These are phyloP conservation scores for Coniochaeta ligniaria DNA, from an alignment of 2,329 filamentous ascomycete genomes.

Conservation along the genomic window DNA sequence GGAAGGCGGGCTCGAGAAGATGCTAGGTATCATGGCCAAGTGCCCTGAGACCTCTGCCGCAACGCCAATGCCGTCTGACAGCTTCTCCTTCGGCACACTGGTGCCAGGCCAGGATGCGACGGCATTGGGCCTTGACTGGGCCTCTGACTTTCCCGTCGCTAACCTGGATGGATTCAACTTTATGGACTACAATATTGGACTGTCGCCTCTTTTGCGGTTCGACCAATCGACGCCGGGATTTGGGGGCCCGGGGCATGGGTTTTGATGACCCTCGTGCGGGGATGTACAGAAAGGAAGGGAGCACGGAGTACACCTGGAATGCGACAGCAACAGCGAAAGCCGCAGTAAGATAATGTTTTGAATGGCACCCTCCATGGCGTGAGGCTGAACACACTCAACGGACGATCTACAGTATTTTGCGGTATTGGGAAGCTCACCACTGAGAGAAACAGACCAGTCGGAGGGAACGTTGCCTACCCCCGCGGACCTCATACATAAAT, in stretches of 20 bases:
- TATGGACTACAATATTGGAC: slow-evolving; percentile 1
- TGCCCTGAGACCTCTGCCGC: not conserved
- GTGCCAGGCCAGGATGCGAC: not conserved
- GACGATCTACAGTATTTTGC: no score
- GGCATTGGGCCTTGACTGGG: not conserved
- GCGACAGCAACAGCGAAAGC: not conserved
- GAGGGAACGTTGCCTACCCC: not conserved
- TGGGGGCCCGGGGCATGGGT: not conserved
- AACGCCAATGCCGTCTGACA: not conserved
- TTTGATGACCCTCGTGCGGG: not conserved
- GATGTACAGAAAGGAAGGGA: not conserved
- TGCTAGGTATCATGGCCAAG: slow-evolving; percentile 12
- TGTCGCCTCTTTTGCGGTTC: not conserved
- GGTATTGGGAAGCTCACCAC: no score
- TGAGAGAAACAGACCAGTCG: no score
- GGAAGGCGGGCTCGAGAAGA: slow-evolving; percentile 35
- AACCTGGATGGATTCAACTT: not conserved
- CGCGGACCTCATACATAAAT: no score
- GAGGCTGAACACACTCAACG: no score
- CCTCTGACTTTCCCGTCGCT: not conserved
- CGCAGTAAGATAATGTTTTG: no score
- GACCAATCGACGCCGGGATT: not conserved
- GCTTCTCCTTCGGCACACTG: not conserved
- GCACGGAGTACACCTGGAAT: not conserved
- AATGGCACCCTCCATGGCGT: no score